These are phyloP conservation scores for Aureobasidium melanogenum DNA, from an alignment of 2,329 filamentous ascomycete species.

Conservation along the genomic window DNA sequence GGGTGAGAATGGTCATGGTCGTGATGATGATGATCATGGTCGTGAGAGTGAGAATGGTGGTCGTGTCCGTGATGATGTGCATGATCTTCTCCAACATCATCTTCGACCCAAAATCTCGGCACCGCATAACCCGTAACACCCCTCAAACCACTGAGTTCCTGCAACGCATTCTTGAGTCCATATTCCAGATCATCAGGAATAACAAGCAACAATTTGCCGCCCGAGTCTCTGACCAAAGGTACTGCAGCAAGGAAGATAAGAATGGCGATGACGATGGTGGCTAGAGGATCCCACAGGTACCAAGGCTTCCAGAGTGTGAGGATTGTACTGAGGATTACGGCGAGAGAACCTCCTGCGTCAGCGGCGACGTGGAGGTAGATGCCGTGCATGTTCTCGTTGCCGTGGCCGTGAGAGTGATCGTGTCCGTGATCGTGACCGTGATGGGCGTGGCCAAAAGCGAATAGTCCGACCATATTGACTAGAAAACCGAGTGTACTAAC, in stretches of 20 bases:
- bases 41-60: slow-evolving; percentile 15
- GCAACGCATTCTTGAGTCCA: slow-evolving; percentile 72
- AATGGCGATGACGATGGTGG: slow-evolving; percentile 85
- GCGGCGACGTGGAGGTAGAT: slow-evolving; percentile 94
- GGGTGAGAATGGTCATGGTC: background rate
- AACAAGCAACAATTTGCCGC: slow-evolving; percentile 72
- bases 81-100: slow-evolving; percentile 38
- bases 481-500: slow-evolving; percentile 79
- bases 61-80: slow-evolving; percentile 18
- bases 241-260: slow-evolving; percentile 89
- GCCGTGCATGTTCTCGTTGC: slow-evolving; percentile 96
- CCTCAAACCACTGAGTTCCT: slow-evolving; percentile 70
- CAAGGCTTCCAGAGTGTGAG: slow-evolving; percentile 82
- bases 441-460: slow-evolving; percentile 61
- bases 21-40: slow-evolving; percentile 17
- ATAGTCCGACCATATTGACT: slow-evolving; percentile 88
- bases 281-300: slow-evolving; percentile 89
- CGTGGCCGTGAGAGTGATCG: slow-evolving; percentile 58
- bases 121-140: slow-evolving; percentile 81
- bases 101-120: slow-evolving; percentile 89
- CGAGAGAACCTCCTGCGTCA: slow-evolving; percentile 87
- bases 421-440: slow-evolving; percentile 37
- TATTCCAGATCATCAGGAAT: slow-evolving; percentile 83
- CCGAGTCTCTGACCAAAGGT: slow-evolving; percentile 77
- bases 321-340: slow-evolving; percentile 84